Base-by-base conservation (phyloP, 2,329 filamentous ascomycete species). In the Clonostachys sp. region DNA sequence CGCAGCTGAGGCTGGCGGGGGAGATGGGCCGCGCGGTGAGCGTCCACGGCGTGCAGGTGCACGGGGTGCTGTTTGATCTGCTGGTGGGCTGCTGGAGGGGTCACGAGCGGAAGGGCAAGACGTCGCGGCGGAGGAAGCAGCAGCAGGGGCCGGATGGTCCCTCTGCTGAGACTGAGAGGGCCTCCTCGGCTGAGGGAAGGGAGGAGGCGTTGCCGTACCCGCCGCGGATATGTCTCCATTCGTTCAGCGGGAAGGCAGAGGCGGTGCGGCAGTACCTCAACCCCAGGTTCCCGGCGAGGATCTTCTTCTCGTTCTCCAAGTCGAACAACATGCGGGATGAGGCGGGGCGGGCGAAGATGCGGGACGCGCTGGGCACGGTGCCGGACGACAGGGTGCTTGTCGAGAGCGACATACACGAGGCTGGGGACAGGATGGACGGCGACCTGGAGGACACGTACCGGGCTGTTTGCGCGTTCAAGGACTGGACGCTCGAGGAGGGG, bases 221-320 rank as follows among this genome's bases (percentile, higher is more conserved):
- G 4, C 89, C 90, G 1, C 75, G 90, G 5, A 84, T 96, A 55
- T 96, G 91, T 59, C 78, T 96, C 50, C 91, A 96, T 63, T 95
- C 91, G 0, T 96, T 90, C 63, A 92, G 87, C 24, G 91, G 89
- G 0, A 80, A 86, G 4, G 73, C 81, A 5, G 84, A 92, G 38
- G 78, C 84, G 5, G 69, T 95, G 16, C 86, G 80, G 52, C 89
- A 89, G 61, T 96, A 95, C 55, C 68, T 88, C 20, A 78, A 87
- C 46, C 78, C 81, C 2, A 75, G 77, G 1, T 81, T 92, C 5
- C 91, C 91, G 0, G 81, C 83, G 0, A 75, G 82, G 16, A 76
- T 96, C 12, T 96, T 83, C 65, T 92, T 95, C 55, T 95, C 89
- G 0, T 96, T 96, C 60, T 95, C 89, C 1, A 78, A 77, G 1